phyloP scores from a whole-genome alignment of 371 early-diverging fungal species.

The Apophysomyces ossiformis region DNA sequence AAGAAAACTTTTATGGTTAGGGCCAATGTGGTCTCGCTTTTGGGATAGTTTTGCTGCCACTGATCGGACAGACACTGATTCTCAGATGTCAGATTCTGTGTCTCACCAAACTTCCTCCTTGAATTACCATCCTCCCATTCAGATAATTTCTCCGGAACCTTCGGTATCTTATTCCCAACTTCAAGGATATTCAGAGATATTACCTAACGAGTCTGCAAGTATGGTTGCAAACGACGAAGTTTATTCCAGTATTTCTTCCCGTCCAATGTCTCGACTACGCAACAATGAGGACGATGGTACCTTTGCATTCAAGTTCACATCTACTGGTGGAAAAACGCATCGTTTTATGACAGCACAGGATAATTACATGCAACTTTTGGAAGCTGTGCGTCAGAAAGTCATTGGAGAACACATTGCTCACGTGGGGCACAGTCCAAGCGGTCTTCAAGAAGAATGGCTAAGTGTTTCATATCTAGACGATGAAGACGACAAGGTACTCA shows the following conservation, averaged over 20 bases:
- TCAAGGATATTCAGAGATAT: conserved; percentile 47
- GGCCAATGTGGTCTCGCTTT: conserved; percentile 51
- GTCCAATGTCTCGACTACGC: conserved; percentile 11
- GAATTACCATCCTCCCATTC: conserved; percentile 19
- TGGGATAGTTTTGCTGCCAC: conserved; percentile 52
- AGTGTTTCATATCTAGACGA: conserved; percentile 86
- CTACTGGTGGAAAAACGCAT: conserved; percentile 65
- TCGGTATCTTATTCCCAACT: conserved; percentile 49
- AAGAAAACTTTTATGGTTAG: conserved; percentile 8
- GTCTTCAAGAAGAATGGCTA: conserved; percentile 40
- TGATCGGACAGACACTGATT: conserved; percentile 52
- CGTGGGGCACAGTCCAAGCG: background rate
- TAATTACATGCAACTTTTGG: conserved; percentile 53
- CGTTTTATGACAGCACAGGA: conserved; percentile 69
- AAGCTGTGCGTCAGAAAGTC: conserved; percentile 48
- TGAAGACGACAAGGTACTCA: conserved; percentile 82
- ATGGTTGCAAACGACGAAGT: conserved; percentile 44
- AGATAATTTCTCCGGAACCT: conserved; percentile 41
- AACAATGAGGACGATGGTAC: conserved; percentile 20
- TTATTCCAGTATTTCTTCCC: conserved; percentile 27
- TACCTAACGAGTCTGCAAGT: conserved; percentile 51
- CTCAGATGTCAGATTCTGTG: conserved; percentile 41
- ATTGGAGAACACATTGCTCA: conserved; percentile 28
- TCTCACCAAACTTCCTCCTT: conserved; percentile 24
- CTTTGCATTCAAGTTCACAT: conserved; percentile 83